phyloP scores from a whole-genome alignment of 176 grass and related monocot species.

The Zoysia pacifica region DNA sequence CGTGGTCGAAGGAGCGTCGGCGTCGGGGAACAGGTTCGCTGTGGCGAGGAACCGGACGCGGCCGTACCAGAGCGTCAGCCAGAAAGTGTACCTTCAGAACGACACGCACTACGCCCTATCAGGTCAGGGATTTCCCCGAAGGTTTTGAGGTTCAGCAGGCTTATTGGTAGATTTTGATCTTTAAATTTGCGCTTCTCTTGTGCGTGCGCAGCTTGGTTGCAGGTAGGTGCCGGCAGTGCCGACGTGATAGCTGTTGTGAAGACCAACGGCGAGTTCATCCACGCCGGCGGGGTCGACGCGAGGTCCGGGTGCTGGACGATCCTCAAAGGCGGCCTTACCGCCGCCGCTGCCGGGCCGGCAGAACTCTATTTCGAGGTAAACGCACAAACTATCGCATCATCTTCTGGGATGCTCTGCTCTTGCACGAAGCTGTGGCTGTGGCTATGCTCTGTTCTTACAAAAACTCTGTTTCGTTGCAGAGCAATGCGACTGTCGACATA shows the following conservation, averaged over 20 bases:
- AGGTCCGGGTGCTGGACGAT: slow-evolving; percentile 84
- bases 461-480: slow-evolving; percentile 51
- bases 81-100: slow-evolving; percentile 73
- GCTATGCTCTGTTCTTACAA: not conserved
- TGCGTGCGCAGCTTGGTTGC: slow-evolving; percentile 68
- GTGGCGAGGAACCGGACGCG: slow-evolving; percentile 43
- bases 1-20: slow-evolving; percentile 40
- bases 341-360: slow-evolving; percentile 50
- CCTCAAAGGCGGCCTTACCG: slow-evolving; percentile 85
- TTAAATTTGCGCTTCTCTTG: not conserved
- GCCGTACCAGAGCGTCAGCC: slow-evolving; percentile 69
- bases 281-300: slow-evolving; percentile 55
- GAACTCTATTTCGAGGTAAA: slow-evolving; percentile 81
- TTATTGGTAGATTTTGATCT: not conserved
- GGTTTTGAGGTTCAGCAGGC: not conserved
- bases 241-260: slow-evolving; percentile 67
- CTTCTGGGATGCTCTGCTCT: not conserved
- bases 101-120: slow-evolving; percentile 77
- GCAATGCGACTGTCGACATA: slow-evolving; percentile 56
- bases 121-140: slow-evolving; percentile 34
- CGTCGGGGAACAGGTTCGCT: slow-evolving; percentile 56
- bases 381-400: not conserved
- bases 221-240: slow-evolving; percentile 52
- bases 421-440: not conserved
- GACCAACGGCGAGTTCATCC: slow-evolving; percentile 50